A percentile compares a stretch with the other conserved stretches of the same genome.
Conservation (phyloP, 345 rosid genomes). For the Triadica sebifera region DNA sequence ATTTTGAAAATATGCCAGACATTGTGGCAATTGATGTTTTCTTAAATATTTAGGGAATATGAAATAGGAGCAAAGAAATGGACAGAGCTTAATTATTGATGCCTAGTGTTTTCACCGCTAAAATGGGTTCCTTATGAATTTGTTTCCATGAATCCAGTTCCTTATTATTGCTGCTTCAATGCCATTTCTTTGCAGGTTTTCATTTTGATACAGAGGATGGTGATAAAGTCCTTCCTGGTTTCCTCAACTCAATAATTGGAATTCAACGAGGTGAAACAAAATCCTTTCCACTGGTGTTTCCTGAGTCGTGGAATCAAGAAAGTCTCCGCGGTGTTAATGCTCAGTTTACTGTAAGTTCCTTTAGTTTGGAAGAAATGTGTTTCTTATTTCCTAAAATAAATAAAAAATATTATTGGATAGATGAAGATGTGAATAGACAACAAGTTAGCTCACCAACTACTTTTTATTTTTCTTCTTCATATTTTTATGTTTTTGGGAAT, state of each 20-base stretch:
- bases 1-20: neutral
- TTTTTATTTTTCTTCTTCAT: neutral
- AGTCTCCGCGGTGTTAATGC: slow-evolving; percentile 76
- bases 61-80: neutral
- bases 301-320: slow-evolving; percentile 90
- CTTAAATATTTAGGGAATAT: neutral
- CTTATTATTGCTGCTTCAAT: neutral
- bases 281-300: slow-evolving; percentile 77
- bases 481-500: neutral
- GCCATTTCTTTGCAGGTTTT: slow-evolving; percentile 51
- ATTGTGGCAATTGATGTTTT: neutral
- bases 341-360: slow-evolving; percentile 75
- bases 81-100: too few relatives aligned
- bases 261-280: slow-evolving; percentile 71
- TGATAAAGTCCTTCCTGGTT: slow-evolving; percentile 77
- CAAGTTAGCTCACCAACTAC: neutral
- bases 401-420: neutral
- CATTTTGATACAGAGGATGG: slow-evolving; percentile 90
- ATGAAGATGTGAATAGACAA: slow-evolving; percentile 1
- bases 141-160: neutral
- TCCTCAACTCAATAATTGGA: slow-evolving; percentile 68
- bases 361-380: slow-evolving; percentile 7
- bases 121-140: too few relatives aligned
- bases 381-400: neutral
- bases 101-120: too few relatives aligned